A percentile compares a stretch with the other conserved stretches of the same genome.
These are phyloP conservation scores for Scutellaria barbata DNA, from an alignment of 257 asterid species.

Conservation along the genomic window DNA sequence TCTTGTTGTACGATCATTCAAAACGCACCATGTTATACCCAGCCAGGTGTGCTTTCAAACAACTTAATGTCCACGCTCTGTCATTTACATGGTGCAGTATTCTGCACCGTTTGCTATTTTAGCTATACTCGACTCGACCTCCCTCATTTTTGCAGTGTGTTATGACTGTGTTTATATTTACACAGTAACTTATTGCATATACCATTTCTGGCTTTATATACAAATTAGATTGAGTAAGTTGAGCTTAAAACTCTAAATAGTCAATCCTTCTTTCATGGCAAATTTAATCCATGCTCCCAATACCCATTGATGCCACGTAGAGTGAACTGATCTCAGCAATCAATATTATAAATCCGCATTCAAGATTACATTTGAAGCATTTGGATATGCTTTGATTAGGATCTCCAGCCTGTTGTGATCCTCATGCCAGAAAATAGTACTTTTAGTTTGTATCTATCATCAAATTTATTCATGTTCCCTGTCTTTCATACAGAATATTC, in stretches of 20 bases:
- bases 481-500: not conserved
- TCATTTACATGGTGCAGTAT: constrained; percentile 24
- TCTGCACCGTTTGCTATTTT: not conserved
- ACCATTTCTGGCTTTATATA: not conserved
- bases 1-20: constrained; percentile 87
- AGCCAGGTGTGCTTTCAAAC: constrained; percentile 70
- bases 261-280: not conserved
- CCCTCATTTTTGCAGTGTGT: constrained; percentile 5
- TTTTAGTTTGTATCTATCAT: not conserved
- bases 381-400: constrained; percentile 2
- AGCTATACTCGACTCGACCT: constrained; percentile 1
- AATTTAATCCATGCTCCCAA: not conserved
- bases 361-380: not conserved
- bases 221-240: constrained; percentile 20
- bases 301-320: not conserved
- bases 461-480: not conserved
- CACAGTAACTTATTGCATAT: constrained; percentile 12
- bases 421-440: constrained; percentile 8
- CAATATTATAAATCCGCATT: too few species aligned
- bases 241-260: not conserved
- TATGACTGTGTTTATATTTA: constrained; percentile 15
- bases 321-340: not conserved
- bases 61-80: not conserved
- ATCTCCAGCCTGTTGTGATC: not conserved
- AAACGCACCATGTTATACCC: constrained; percentile 82